Base-by-base conservation (phyloP, 129 eudicot genomes). In the Flaveria robusta region DNA sequence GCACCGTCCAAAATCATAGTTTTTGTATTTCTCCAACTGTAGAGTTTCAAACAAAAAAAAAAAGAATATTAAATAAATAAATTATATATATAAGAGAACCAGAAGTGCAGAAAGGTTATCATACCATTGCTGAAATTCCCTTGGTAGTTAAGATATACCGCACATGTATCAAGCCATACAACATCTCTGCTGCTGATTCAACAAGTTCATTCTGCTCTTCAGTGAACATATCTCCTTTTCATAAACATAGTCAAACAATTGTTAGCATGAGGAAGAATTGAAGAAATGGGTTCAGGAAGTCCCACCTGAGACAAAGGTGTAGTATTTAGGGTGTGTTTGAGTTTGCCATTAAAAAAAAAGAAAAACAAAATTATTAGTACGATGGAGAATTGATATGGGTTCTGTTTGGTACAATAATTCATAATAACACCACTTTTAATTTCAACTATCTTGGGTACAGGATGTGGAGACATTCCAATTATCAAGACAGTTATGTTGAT, bases 161-260 rank as follows among this genome's bases (percentile, higher is more conserved):
- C 14, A 92, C 97, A 85, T 92, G 97, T 62, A 92, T 89, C 78
- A 92, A 79, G 47, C 97, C 97, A 56, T 92, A 92, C 52, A 92
- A 77, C 97, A 92, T 89, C 79, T 92, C 97, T 23, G 97, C 97
- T 63, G 97, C 97, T 66, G 97, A 92, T 84, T 92, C 97, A 77
- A 92, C 92, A 84, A 92, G 80, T 59, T 92, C 97, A 76, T 92
- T 92, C 84, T 92, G 97, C 71, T 92, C 97, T 77, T 92, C 97
- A n/a, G 97, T 92, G 77, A 89, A 92, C 90, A 87, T 89, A 63
- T 92, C 97, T 83, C 87, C 96, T 87, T 68, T 19, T 62, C 69
- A 77, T 29, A n/a, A 9, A 58, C 78, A 68, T 41, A 78, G 63
- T 60, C 80, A 52, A 46, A 70, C 74, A 51, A 66, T 42, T 70